Percentiles rank a stretch among this genome's conserved stretches.
Evolutionary conservation across 495 filamentous ascomycete genomes (phyloP).

Genomic region (Lichenothelia convexa): DNA sequence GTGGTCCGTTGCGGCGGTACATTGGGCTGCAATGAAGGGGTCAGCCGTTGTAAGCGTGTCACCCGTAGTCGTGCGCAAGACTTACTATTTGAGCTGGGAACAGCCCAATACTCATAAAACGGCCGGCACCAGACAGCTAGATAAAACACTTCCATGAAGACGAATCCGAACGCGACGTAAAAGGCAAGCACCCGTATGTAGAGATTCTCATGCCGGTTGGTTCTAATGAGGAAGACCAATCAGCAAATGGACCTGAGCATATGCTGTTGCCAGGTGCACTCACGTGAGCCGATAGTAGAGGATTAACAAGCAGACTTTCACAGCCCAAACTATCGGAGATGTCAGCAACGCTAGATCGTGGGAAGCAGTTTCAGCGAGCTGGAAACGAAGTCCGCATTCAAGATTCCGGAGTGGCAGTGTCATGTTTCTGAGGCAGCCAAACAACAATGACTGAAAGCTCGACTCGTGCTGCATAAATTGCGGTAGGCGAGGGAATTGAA

Average conservation of each 20-base stretch:
- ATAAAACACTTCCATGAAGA: slow-evolving; percentile 43
- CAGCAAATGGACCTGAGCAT: neutral
- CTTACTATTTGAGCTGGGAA: slow-evolving; percentile 32
- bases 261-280: slow-evolving; percentile 8
- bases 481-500: too few species aligned
- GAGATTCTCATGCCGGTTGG: slow-evolving; percentile 26
- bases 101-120: slow-evolving; percentile 39
- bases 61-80: too few species aligned
- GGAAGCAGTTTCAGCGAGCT: too few species aligned
- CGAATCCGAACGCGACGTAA: slow-evolving; percentile 36
- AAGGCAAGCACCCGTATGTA: slow-evolving; percentile 33
- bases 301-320: slow-evolving; percentile 34
- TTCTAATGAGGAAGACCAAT: slow-evolving; percentile 5
- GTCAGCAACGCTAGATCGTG: neutral
- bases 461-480: too few species aligned
- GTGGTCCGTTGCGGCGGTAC: slow-evolving; percentile 29
- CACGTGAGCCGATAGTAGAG: slow-evolving; percentile 36
- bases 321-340: slow-evolving; percentile 29
- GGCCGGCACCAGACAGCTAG: slow-evolving; percentile 47
- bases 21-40: slow-evolving; percentile 9
- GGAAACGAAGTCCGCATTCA: too few species aligned
- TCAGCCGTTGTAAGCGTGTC: too few species aligned
- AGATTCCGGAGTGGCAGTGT: too few species aligned
- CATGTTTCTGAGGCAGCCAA: too few species aligned
- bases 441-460: too few species aligned